Conservation (phyloP, 176 grass and related monocot species). For the Tuctoria greenei region DNA sequence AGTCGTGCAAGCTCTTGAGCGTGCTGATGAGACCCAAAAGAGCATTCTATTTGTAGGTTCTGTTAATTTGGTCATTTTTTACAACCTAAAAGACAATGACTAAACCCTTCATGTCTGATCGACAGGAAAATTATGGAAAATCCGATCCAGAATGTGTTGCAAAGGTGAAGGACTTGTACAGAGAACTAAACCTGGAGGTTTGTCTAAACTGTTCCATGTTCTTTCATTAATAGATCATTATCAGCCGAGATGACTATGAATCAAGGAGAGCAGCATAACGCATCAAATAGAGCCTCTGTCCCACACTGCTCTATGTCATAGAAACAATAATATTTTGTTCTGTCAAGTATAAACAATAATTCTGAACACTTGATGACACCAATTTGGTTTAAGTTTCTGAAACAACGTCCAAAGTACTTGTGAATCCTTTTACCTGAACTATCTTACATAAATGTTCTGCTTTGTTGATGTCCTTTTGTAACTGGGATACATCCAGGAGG, state of each 20-base stretch:
- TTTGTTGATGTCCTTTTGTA: slow-evolving; percentile 18
- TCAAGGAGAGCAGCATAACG: not conserved
- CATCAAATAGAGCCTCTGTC: not conserved
- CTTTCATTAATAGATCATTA: slow-evolving; percentile 13
- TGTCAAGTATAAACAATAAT: not conserved
- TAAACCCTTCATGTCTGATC: slow-evolving; percentile 18
- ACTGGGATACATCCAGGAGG: slow-evolving; percentile 32
- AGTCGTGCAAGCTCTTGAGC: slow-evolving; percentile 87
- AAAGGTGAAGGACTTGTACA: slow-evolving; percentile 93
- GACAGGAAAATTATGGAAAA: slow-evolving; percentile 93
- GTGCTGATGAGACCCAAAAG: slow-evolving; percentile 60
- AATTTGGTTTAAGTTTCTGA: slow-evolving; percentile 29
- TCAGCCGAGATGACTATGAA: not conserved
- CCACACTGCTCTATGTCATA: not conserved
- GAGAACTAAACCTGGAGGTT: slow-evolving; percentile 89
- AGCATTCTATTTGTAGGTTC: slow-evolving; percentile 60
- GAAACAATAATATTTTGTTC: not conserved
- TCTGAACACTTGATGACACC: not conserved
- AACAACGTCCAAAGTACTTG: slow-evolving; percentile 2
- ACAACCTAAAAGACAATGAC: slow-evolving; percentile 3
- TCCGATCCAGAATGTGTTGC: slow-evolving; percentile 68
- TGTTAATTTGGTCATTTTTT: slow-evolving; percentile 16
- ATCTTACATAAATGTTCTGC: not conserved
- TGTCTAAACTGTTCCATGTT: slow-evolving; percentile 22
- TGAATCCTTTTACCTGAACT: not conserved